A percentile compares a stretch with the other conserved stretches of the same genome.
Evolutionary conservation across 2,329 filamentous ascomycete species (phyloP).

Genomic region (Hypomyces rosellus): DNA sequence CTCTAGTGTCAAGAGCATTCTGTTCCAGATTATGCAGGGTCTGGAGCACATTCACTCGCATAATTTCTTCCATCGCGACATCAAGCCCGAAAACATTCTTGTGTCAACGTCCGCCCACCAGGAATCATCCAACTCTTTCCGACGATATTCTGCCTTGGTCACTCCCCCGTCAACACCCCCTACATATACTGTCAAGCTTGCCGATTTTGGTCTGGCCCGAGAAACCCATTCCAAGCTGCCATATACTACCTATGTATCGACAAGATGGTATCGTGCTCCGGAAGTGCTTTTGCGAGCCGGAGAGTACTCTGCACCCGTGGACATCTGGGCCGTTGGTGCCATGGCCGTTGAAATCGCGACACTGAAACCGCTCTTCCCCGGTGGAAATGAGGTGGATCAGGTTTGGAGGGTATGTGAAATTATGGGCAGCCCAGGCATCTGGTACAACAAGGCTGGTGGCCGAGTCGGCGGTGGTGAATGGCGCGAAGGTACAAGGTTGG

Average conservation of each 20-base stretch:
- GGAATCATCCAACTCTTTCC: conserved; percentile 78
- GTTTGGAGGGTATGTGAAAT: conserved; percentile 99
- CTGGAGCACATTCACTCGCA: conserved; percentile 96
- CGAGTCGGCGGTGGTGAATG: conserved; percentile 93
- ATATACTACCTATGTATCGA: conserved; percentile 98
- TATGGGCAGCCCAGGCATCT: conserved; percentile 97
- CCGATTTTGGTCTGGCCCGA: conserved; percentile 93
- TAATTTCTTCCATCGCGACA: conserved; percentile 97
- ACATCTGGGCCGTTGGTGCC: conserved; percentile 96
- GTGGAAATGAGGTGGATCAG: conserved; percentile 96
- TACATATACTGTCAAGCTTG: conserved; percentile 94
- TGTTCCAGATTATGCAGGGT: conserved; percentile 94
- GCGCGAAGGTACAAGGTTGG: conserved; percentile 88
- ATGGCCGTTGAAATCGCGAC: conserved; percentile 99
- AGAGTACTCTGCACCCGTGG: conserved; percentile 94
- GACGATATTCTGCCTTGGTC: conserved; percentile 85
- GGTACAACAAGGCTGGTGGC: conserved; percentile 86
- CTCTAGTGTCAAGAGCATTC: conserved; percentile 90
- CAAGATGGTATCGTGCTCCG: conserved; percentile 93
- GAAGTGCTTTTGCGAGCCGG: conserved; percentile 90
- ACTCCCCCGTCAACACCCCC: conserved; percentile 93
- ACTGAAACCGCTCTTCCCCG: conserved; percentile 91
- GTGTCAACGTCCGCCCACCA: conserved; percentile 84
- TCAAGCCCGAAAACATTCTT: conserved; percentile 98
- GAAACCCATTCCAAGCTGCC: conserved; percentile 95